Base-by-base conservation (phyloP, 176 grass and related monocot genomes). In the Raddia distichophylla region DNA sequence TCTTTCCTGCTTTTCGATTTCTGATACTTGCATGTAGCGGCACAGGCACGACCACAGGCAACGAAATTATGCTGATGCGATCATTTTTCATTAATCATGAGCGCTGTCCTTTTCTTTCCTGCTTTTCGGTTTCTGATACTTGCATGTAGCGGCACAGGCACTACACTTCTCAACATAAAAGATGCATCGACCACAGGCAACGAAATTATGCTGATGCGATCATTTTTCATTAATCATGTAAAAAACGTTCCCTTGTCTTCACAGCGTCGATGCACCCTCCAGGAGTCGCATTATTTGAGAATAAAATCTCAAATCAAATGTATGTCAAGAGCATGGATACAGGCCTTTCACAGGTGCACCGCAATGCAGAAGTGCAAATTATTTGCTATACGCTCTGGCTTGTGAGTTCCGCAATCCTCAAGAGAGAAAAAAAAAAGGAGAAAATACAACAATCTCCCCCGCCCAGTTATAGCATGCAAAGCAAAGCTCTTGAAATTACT, bases 1-100 rank as follows among this genome's bases (percentile, higher is more conserved):
- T 86, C 83, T 44, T 4, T 65, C 42, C 71, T 44, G 66, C 64
- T 32, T 65, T 49, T 12, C 65, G 81, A 11, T 16, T 49, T 44
- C 56, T 70, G 77, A 85, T 85, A 19, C 76, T 76, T 85, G 63
- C 73, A 57, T 85, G 63, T 78, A 57, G 67, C 34, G n/a, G n/a
- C 33, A 61, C 9, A 14, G 10, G 17, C 14, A 40, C 15, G 37
- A 5, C 10, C 8, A 44, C 42, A 40, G 37, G 48, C 63, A 10
- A 53, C 20, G n/a, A 17, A 78, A 66, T 44, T 43, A 3, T 35
- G 15, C n/a, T 57, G 15, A 60, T 37, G 13, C 51, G 3, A 60
- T 20, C 9, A 68, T 42, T 50, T 61, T 67, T 43, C n/a, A 40
- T 50, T 73, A 33, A 73, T 82, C 80, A 53, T 33, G 1, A 63